Conservation (phyloP, 2,329 filamentous ascomycete genomes). For the Alternaria metachromatica region DNA sequence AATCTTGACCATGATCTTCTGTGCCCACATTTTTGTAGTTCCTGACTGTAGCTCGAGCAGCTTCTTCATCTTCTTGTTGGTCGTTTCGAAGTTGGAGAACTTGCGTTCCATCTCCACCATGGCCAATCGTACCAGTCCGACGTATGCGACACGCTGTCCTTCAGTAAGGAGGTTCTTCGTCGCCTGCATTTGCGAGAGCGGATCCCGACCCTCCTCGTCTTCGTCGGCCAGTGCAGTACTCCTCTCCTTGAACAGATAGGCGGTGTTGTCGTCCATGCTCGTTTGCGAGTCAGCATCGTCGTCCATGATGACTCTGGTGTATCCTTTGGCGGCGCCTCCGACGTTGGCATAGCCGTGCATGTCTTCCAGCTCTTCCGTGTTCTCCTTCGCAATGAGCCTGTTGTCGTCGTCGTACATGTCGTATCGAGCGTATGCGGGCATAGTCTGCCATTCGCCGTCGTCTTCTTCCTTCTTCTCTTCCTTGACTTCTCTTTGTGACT, state of each 20-base stretch:
- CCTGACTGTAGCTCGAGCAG: slow-evolving; percentile 73
- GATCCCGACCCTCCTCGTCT: slow-evolving; percentile 79
- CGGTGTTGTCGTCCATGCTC: slow-evolving; percentile 96
- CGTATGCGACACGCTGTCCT: slow-evolving; percentile 93
- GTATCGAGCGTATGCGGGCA: slow-evolving; percentile 91
- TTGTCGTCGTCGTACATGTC: slow-evolving; percentile 97
- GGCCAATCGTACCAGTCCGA: slow-evolving; percentile 83
- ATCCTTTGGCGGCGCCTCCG: slow-evolving; percentile 91
- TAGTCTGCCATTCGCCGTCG: slow-evolving; percentile 85
- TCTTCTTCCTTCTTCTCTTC: slow-evolving; percentile 64
- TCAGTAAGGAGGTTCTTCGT: slow-evolving; percentile 96
- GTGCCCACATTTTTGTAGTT: slow-evolving; percentile 91
- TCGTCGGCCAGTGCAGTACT: slow-evolving; percentile 67
- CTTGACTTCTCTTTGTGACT: slow-evolving; percentile 49
- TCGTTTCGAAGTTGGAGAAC: slow-evolving; percentile 66
- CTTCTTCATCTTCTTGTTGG: slow-evolving; percentile 74
- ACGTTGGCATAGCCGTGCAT: slow-evolving; percentile 75
- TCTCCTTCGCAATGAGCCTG: slow-evolving; percentile 82
- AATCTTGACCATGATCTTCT: slow-evolving; percentile 96
- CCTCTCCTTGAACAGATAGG: slow-evolving; percentile 88
- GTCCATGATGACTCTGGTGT: slow-evolving; percentile 92
- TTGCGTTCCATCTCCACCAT: slow-evolving; percentile 79
- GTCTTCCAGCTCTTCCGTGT: slow-evolving; percentile 71
- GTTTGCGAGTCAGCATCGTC: slow-evolving; percentile 93
- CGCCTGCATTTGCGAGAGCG: slow-evolving; percentile 88